Conservation (phyloP, 352 stramenopile genomes). For the Globisporangium okanoganense region DNA sequence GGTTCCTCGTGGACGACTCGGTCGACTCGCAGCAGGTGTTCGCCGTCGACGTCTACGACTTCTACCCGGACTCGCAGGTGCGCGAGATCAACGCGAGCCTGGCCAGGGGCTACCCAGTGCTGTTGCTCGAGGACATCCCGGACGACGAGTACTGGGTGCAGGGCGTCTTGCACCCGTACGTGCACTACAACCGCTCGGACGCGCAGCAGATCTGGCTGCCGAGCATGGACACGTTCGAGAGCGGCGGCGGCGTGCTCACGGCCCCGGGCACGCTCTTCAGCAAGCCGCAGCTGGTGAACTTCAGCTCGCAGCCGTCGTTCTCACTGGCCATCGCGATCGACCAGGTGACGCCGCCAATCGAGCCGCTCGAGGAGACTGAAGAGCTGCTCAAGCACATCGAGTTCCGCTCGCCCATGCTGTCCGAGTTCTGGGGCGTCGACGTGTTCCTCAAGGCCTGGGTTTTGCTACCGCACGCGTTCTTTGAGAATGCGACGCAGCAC, state of each 20-base stretch:
- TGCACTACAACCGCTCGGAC: conserved; percentile 44
- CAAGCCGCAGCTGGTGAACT: conserved; percentile 41
- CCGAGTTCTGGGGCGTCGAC: conserved; percentile 65
- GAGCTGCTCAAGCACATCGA: conserved; percentile 65
- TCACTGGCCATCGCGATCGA: conserved; percentile 40
- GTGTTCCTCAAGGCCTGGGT: conserved; percentile 71
- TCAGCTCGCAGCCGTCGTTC: conserved; percentile 25
- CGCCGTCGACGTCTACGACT: conserved; percentile 36
- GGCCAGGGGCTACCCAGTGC: conserved; percentile 26
- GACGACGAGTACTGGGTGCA: conserved; percentile 43
- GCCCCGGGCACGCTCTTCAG: conserved; percentile 62
- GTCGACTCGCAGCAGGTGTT: conserved; percentile 38
- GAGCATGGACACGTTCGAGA: conserved; percentile 36
- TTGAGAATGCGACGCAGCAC: conserved; percentile 37
- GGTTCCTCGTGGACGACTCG: conserved; percentile 33
- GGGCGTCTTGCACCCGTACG: conserved; percentile 35
- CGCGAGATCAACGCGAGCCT: conserved; percentile 30
- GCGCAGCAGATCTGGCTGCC: conserved; percentile 32
- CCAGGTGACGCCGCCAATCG: conserved; percentile 33
- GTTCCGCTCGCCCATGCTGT: conserved; percentile 58
- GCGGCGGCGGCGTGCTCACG: conserved; percentile 34
- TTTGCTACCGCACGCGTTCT: conserved; percentile 64
- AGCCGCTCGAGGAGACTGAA: conserved; percentile 33
- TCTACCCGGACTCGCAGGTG: conserved; percentile 20
- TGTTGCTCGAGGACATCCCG: conserved; percentile 26